Conservation (phyloP, 2,329 filamentous ascomycete genomes). For the Cyphellophora attinorum region DNA sequence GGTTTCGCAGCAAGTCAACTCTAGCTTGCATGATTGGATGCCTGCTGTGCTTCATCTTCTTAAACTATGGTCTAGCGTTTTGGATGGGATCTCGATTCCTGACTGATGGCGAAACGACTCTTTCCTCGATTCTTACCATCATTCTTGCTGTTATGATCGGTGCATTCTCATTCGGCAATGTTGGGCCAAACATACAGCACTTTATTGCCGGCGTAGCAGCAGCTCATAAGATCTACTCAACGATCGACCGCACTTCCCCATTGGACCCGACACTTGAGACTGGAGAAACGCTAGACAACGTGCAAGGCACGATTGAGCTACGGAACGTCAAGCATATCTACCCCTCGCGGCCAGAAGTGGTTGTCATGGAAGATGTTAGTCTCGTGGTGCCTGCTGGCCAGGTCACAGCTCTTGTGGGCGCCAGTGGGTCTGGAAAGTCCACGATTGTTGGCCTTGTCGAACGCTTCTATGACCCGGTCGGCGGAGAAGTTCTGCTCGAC, state of each 20-base stretch:
- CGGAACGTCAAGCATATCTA: slow-evolving; percentile 85
- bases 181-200: slow-evolving; percentile 75
- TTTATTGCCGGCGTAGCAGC: slow-evolving; percentile 78
- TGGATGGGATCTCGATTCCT: slow-evolving; percentile 74
- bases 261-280: slow-evolving; percentile 64
- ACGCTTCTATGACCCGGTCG: slow-evolving; percentile 85
- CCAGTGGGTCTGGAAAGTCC: slow-evolving; percentile 88
- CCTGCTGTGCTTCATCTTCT: slow-evolving; percentile 75
- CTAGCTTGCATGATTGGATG: slow-evolving; percentile 70
- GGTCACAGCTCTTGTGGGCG: slow-evolving; percentile 84
- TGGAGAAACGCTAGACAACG: slow-evolving; percentile 62
- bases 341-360: slow-evolving; percentile 81
- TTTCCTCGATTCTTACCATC: slow-evolving; percentile 71
- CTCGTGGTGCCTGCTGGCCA: slow-evolving; percentile 79
- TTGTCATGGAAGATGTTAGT: slow-evolving; percentile 75
- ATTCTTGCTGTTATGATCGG: slow-evolving; percentile 88
- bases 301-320: slow-evolving; percentile 72
- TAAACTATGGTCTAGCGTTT: slow-evolving; percentile 81
- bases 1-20: slow-evolving; percentile 63
- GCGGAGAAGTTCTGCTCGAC: slow-evolving; percentile 69
- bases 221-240: slow-evolving; percentile 83
- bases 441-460: slow-evolving; percentile 91
- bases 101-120: slow-evolving; percentile 52
- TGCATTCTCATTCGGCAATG: slow-evolving; percentile 80
- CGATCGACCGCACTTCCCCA: slow-evolving; percentile 80